Evolutionary conservation across 78 protist species (phyloP).

Genomic region (Fonticula alba): DNA sequence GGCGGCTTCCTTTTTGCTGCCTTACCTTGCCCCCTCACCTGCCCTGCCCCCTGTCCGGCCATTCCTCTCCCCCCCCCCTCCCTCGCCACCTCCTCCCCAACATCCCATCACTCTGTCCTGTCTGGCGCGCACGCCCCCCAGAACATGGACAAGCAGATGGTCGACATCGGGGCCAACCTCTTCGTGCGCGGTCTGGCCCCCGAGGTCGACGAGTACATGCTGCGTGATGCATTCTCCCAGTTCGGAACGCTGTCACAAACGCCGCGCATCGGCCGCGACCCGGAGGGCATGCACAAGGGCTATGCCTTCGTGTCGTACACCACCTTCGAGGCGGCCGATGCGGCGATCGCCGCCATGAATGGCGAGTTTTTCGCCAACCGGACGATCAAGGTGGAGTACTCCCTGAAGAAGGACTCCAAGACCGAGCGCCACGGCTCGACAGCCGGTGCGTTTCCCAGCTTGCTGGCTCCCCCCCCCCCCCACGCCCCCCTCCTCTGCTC

Average conservation of each 20-base stretch:
- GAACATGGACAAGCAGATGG: background rate
- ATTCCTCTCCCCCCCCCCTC: no score
- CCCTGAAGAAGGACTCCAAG: slow-evolving; percentile 9
- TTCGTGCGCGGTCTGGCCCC: slow-evolving; percentile 85
- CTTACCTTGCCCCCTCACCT: no score
- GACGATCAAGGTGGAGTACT: slow-evolving; percentile 4
- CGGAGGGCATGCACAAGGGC: slow-evolving; percentile 73
- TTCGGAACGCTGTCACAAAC: slow-evolving; percentile 73
- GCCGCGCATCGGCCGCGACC: slow-evolving; percentile 82
- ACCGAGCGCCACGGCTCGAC: background rate
- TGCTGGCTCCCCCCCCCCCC: no score
- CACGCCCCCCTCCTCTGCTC: no score
- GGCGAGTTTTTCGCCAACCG: slow-evolving; percentile 32
- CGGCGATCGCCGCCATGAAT: slow-evolving; percentile 57
- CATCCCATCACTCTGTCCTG: background rate
- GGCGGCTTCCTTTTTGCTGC: no score
- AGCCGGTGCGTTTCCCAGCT: no score
- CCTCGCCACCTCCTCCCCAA: no score
- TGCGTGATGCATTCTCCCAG: slow-evolving; percentile 81
- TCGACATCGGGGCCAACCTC: slow-evolving; percentile 59
- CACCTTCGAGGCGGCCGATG: slow-evolving; percentile 60
- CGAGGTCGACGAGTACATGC: slow-evolving; percentile 84
- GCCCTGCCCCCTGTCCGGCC: no score
- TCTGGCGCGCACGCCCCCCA: background rate
- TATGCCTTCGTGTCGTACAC: slow-evolving; percentile 86